A percentile compares a stretch with the other conserved stretches of the same genome.
Evolutionary conservation across 1,284 basidiomycete genomes (phyloP).

Genomic region (Anthracocystis setariae): DNA sequence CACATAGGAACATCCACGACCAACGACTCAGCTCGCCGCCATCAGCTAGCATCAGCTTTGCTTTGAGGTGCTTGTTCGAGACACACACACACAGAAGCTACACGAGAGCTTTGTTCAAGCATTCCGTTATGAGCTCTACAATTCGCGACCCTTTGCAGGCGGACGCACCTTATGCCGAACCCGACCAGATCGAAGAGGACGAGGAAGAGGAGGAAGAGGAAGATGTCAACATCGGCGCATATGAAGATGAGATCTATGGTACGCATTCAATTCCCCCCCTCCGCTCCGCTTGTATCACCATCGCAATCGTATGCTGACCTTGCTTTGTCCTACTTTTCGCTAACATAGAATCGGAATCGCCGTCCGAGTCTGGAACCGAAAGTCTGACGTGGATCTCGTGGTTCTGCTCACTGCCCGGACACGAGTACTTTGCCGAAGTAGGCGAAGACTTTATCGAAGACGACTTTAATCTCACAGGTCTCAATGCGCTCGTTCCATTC

Average conservation of each 20-base stretch:
- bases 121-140: conserved; percentile 12
- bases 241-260: conserved; percentile 53
- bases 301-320: background rate
- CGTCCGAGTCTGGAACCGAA: conserved; percentile 63
- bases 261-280: background rate
- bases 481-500: conserved; percentile 93
- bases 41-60: too few relatives aligned
- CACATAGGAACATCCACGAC: too few relatives aligned
- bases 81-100: too few relatives aligned
- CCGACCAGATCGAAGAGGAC: conserved; percentile 48
- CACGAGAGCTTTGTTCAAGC: too few relatives aligned
- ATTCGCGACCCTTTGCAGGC: conserved; percentile 24
- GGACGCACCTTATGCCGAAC: conserved; percentile 25
- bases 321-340: background rate
- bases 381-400: conserved; percentile 92
- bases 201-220: conserved; percentile 55
- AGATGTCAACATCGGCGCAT: conserved; percentile 36
- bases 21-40: too few relatives aligned
- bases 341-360: conserved; percentile 52
- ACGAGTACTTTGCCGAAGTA: conserved; percentile 90
- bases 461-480: conserved; percentile 97
- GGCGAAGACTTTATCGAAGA: conserved; percentile 99
- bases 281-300: background rate
- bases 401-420: conserved; percentile 97
- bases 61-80: too few relatives aligned